Conservation (phyloP, 441 rosid genomes). For the Bruguiera hainesii region DNA sequence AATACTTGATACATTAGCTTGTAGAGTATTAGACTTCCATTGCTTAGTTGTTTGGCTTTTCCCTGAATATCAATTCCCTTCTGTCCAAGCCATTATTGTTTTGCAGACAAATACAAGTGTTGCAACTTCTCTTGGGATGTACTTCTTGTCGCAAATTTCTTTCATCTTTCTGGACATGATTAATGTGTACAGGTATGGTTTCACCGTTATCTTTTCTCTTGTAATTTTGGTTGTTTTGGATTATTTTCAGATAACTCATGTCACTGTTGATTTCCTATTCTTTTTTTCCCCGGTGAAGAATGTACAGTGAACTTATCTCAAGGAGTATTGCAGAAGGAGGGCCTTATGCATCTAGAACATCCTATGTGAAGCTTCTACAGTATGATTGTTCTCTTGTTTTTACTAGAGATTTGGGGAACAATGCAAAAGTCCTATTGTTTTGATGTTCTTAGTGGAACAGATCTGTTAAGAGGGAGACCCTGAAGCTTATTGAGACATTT, state of each 20-base stretch:
- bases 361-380: conserved; percentile 94
- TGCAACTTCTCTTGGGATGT: conserved; percentile 91
- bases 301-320: conserved; percentile 99
- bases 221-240: background rate
- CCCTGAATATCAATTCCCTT: too few relatives aligned
- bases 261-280: background rate
- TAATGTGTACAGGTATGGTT: conserved; percentile 84
- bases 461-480: conserved; percentile 97
- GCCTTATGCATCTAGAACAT: conserved; percentile 88
- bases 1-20: too few relatives aligned
- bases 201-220: background rate
- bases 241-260: background rate
- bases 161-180: conserved; percentile 97
- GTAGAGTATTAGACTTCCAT: too few relatives aligned
- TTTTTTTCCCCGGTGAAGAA: conserved; percentile 44
- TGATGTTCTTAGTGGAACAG: conserved; percentile 38
- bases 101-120: conserved; percentile 99
- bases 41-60: too few relatives aligned
- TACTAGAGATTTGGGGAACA: conserved; percentile 15
- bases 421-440: conserved; percentile 7
- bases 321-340: conserved; percentile 91
- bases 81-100: conserved; percentile 9
- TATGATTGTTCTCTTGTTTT: conserved; percentile 27
- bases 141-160: conserved; percentile 84
- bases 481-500: conserved; percentile 97